phyloP scores from a whole-genome alignment of 1,139 yeast genomes.

The Hemisphaericaspora xylanilytica region DNA sequence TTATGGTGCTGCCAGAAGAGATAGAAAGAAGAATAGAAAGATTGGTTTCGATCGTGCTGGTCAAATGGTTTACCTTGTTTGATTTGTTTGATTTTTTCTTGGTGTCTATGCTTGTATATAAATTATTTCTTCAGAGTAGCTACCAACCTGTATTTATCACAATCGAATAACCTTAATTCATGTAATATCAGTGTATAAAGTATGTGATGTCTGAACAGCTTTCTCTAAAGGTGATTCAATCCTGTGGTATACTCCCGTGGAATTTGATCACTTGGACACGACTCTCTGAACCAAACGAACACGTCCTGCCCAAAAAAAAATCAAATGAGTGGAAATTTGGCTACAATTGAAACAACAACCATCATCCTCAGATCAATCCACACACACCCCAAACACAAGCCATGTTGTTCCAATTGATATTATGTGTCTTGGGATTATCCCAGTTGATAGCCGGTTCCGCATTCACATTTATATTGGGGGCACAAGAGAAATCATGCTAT shows the following conservation, averaged over 20 bases:
- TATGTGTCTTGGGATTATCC: conserved; percentile 23
- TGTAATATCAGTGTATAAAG: too few species aligned
- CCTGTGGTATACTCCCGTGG: too few species aligned
- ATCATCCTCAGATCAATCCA: neutral
- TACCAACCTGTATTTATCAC: too few species aligned
- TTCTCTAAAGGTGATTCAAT: too few species aligned
- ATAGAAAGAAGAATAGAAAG: conserved; percentile 80
- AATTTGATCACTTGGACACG: neutral
- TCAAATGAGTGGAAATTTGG: too few species aligned
- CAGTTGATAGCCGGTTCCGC: conserved; percentile 52
- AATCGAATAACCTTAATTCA: too few species aligned
- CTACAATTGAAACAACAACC: too few species aligned
- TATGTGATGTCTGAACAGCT: neutral
- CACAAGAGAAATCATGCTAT: conserved; percentile 75
- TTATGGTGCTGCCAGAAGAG: conserved; percentile 89
- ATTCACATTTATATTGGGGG: conserved; percentile 73
- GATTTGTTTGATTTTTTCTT: neutral
- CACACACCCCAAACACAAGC: neutral
- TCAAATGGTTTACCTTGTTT: conserved; percentile 44
- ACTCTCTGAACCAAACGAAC: neutral
- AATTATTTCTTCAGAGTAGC: too few species aligned
- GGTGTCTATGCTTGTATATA: conserved; percentile 5
- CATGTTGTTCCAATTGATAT: conserved; percentile 18
- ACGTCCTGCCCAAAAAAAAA: neutral
- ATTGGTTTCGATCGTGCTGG: conserved; percentile 76